phyloP scores from a whole-genome alignment of 148 eudicot species.

The Chenopodium album region DNA sequence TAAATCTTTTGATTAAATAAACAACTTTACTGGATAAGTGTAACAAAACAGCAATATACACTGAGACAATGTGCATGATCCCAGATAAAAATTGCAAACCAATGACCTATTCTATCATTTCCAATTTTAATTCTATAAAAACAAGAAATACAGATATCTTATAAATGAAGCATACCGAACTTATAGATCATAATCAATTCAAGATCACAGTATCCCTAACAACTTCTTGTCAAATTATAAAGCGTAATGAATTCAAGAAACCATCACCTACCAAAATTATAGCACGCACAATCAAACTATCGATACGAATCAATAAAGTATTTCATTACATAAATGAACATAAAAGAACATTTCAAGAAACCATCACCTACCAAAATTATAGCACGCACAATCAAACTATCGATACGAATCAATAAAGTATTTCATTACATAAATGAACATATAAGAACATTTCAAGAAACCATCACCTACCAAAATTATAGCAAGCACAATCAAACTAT shows the following conservation, averaged over 20 bases:
- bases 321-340: neutral
- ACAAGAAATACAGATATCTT: neutral
- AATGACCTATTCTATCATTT: neutral
- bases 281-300: neutral
- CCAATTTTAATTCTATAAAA: neutral
- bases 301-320: neutral
- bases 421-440: neutral
- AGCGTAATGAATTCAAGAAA: neutral
- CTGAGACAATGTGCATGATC: neutral
- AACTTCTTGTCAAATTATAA: neutral
- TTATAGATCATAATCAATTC: neutral
- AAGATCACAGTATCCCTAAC: neutral
- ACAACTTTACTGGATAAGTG: neutral
- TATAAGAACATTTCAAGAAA: neutral
- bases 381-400: neutral
- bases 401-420: neutral
- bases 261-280: neutral
- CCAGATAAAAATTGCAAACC: neutral
- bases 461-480: neutral
- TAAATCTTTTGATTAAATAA: neutral
- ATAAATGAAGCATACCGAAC: neutral
- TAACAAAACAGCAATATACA: neutral
- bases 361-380: neutral
- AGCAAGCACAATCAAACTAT: neutral
- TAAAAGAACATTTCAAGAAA: neutral